Percentiles rank a stretch among this genome's conserved stretches.
Conservation (phyloP, 768 basidiomycete species). For the Gymnopilus dilepis region DNA sequence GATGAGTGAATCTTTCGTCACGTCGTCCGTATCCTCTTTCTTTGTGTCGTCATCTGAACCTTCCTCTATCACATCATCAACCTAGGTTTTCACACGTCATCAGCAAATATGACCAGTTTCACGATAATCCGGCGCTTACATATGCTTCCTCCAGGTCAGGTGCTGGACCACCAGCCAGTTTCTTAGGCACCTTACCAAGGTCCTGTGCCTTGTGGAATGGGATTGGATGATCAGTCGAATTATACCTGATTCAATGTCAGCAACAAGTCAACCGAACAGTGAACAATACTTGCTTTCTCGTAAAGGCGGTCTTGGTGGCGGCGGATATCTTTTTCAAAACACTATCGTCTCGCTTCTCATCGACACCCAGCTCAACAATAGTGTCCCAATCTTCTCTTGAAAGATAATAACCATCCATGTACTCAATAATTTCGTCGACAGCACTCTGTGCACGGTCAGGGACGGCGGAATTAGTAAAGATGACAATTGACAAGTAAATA, state of each 20-base stretch:
- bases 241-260: conserved; percentile 66
- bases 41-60: conserved; percentile 44
- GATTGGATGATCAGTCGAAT: conserved; percentile 87
- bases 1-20: conserved; percentile 63
- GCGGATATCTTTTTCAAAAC: conserved; percentile 85
- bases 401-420: conserved; percentile 94
- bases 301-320: conserved; percentile 84
- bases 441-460: conserved; percentile 56
- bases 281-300: conserved; percentile 66
- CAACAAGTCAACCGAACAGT: conserved; percentile 1
- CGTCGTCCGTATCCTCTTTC: conserved; percentile 43
- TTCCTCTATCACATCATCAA: conserved; percentile 39
- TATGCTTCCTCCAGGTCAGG: conserved; percentile 95
- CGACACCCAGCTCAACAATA: conserved; percentile 91
- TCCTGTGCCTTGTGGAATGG: conserved; percentile 91
- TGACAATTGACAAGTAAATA: conserved; percentile 5
- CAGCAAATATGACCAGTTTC: not conserved
- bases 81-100: conserved; percentile 21
- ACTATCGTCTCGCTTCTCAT: conserved; percentile 70
- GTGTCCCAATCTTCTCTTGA: conserved; percentile 98
- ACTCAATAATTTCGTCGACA: conserved; percentile 80
- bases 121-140: conserved; percentile 35
- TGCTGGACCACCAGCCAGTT: conserved; percentile 70
- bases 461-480: not conserved
- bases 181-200: conserved; percentile 81